Conservation (phyloP, 306 rosid genomes). For the Rosa lucieae region DNA sequence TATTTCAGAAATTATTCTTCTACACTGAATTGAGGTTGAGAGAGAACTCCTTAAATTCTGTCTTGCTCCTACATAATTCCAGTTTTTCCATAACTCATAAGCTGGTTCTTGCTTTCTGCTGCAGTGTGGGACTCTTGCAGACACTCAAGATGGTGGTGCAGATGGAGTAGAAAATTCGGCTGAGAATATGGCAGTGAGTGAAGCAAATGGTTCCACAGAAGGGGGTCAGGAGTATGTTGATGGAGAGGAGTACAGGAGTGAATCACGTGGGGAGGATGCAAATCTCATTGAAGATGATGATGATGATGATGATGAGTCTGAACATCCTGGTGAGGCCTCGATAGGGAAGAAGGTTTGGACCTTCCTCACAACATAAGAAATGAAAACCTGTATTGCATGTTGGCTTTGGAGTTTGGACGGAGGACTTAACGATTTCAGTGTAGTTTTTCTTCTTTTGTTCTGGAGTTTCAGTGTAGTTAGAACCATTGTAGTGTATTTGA, state of each 20-base stretch:
- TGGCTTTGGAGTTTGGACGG: slow-evolving; percentile 43
- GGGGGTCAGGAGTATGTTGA: slow-evolving; percentile 35
- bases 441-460: slow-evolving; percentile 28
- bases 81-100: background rate
- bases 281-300: slow-evolving; percentile 34
- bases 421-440: slow-evolving; percentile 36
- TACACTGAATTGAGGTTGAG: background rate
- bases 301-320: slow-evolving; percentile 50
- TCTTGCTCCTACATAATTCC: background rate
- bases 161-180: slow-evolving; percentile 32
- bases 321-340: slow-evolving; percentile 78
- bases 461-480: slow-evolving; percentile 37
- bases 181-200: slow-evolving; percentile 53
- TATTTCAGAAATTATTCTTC: background rate
- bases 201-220: slow-evolving; percentile 74
- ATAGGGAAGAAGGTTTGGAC: slow-evolving; percentile 88
- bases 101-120: background rate
- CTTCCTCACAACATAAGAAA: slow-evolving; percentile 67
- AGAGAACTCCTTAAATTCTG: background rate
- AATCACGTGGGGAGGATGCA: slow-evolving; percentile 56
- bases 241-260: slow-evolving; percentile 45
- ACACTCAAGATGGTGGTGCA: slow-evolving; percentile 39
- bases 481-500: slow-evolving; percentile 36
- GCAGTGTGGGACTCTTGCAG: slow-evolving; percentile 54
- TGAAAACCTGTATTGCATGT: slow-evolving; percentile 24